Percentiles rank a stretch among this genome's conserved stretches.
These are phyloP conservation scores for Pulchroboletus neoregius DNA, from an alignment of 1,284 basidiomycete species.

Conservation along the genomic window DNA sequence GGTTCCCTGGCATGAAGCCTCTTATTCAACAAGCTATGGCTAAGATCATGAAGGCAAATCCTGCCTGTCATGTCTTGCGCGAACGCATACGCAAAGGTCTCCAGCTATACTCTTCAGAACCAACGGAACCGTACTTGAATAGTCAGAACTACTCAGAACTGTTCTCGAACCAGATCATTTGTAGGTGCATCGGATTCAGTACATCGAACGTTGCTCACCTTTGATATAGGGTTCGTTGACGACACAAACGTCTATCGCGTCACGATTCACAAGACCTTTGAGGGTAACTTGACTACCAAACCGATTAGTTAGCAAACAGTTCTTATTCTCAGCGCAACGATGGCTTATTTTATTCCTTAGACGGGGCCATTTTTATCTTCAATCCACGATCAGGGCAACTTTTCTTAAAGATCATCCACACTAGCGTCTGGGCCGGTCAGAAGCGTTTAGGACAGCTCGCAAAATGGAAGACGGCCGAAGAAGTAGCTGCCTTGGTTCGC, in stretches of 20 bases:
- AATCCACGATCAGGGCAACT: slow-evolving; percentile 98
- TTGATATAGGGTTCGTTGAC: slow-evolving; percentile 83
- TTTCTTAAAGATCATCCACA: slow-evolving; percentile 99
- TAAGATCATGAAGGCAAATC: slow-evolving; percentile 99
- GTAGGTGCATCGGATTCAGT: slow-evolving; percentile 41
- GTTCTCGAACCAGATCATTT: slow-evolving; percentile 99
- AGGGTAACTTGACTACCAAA: slow-evolving; percentile 99
- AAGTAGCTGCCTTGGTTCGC: slow-evolving; percentile 96
- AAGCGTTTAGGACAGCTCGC: slow-evolving; percentile 99
- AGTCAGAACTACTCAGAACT: slow-evolving; percentile 97
- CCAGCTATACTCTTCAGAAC: slow-evolving; percentile 98
- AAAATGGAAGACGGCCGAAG: slow-evolving; percentile 99
- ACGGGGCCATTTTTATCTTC: slow-evolving; percentile 99
- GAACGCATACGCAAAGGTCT: slow-evolving; percentile 99
- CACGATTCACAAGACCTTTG: slow-evolving; percentile 99
- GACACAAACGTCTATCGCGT: slow-evolving; percentile 99
- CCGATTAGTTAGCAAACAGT: slow-evolving; percentile 74
- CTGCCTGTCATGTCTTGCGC: slow-evolving; percentile 95
- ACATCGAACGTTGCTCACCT: slow-evolving; percentile 8
- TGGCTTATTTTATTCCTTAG: slow-evolving; percentile 34
- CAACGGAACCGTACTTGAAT: slow-evolving; percentile 98
- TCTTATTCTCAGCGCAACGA: neutral
- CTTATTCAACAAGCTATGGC: slow-evolving; percentile 99
- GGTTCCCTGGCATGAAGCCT: slow-evolving; percentile 99
- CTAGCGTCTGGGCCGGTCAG: slow-evolving; percentile 99